Conservation (phyloP, 371 early-diverging fungal species). For the Syncephalis plumigaleata region DNA sequence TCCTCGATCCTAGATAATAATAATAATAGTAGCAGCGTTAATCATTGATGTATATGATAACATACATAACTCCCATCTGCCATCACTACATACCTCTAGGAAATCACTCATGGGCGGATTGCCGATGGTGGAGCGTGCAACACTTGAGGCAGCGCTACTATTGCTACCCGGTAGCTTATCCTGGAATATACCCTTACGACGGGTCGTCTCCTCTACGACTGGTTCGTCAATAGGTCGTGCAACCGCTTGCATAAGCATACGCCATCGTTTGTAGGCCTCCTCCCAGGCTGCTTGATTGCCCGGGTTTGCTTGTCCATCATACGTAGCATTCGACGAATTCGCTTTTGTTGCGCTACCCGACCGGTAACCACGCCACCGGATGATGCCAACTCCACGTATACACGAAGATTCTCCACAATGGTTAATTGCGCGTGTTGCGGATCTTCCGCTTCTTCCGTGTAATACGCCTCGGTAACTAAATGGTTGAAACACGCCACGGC, state of each 20-base stretch:
- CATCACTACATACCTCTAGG: too few relatives aligned
- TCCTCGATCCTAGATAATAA: neutral
- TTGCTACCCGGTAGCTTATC: neutral
- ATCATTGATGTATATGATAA: too few relatives aligned
- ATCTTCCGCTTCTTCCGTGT: constrained; percentile 34
- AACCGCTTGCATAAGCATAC: constrained; percentile 32
- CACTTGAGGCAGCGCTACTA: too few relatives aligned
- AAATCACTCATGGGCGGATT: too few relatives aligned
- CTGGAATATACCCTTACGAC: neutral
- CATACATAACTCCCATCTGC: too few relatives aligned
- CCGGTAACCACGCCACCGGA: constrained; percentile 38
- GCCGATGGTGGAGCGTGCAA: too few relatives aligned
- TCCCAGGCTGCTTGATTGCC: constrained; percentile 77
- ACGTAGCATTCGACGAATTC: constrained; percentile 48
- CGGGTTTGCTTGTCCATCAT: constrained; percentile 48
- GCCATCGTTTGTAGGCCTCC: constrained; percentile 70
- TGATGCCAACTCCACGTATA: constrained; percentile 50
- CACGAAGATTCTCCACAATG: constrained; percentile 45
- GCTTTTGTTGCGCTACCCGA: constrained; percentile 59
- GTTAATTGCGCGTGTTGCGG: constrained; percentile 31
- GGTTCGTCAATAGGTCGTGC: constrained; percentile 22
- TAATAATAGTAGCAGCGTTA: too few relatives aligned
- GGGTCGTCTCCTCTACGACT: constrained; percentile 10
- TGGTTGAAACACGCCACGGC: constrained; percentile 41
- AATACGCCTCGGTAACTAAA: constrained; percentile 35